Conservation (phyloP, 106 monocot genomes). For the Cymbidium sinense region DNA sequence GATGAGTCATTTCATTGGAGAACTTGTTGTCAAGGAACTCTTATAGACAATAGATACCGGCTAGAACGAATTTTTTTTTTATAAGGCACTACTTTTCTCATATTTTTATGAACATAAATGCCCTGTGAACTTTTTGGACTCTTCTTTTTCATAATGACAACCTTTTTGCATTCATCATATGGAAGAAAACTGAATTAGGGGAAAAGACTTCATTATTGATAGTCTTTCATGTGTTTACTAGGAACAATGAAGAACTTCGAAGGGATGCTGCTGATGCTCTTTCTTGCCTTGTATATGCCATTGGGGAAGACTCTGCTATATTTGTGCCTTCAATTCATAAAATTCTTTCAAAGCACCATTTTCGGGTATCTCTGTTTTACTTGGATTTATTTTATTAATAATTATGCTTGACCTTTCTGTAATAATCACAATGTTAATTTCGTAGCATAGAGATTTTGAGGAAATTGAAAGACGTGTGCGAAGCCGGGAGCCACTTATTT, state of each 20-base stretch:
- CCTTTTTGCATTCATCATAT: neutral
- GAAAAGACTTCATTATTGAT: neutral
- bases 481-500: constrained; percentile 55
- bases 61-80: neutral
- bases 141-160: neutral
- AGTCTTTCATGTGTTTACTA: constrained; percentile 18
- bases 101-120: neutral
- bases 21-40: neutral
- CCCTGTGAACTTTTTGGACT: neutral
- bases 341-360: constrained; percentile 69
- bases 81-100: neutral
- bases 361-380: constrained; percentile 41
- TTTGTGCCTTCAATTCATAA: constrained; percentile 83
- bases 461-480: constrained; percentile 65
- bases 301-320: constrained; percentile 88
- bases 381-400: neutral
- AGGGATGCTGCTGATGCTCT: constrained; percentile 91
- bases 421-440: neutral
- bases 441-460: constrained; percentile 89
- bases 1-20: neutral
- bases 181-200: neutral
- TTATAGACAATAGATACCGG: neutral
- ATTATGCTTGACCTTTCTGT: neutral
- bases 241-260: constrained; percentile 83
- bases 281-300: constrained; percentile 84